Evolutionary conservation across 2,329 filamentous ascomycete species (phyloP), one percentile per base, ranked within the genome.

Genomic region (Fusarium stilboides): DNA sequence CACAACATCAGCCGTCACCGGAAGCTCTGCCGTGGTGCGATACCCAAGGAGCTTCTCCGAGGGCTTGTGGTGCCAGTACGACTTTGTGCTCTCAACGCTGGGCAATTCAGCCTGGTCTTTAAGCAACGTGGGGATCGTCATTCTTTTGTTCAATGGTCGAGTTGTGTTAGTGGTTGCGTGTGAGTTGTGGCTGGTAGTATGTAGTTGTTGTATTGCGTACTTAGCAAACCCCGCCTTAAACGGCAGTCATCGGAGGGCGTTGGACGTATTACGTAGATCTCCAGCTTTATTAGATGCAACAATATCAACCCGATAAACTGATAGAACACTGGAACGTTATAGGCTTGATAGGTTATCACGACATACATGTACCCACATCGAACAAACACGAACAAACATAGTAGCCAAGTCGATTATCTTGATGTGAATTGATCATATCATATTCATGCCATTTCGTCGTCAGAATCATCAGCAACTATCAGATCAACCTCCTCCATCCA

Each of bases 31-130:
- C 1, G 92, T 94, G 0, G 91, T 90, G 17, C 88, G 86, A 74
- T 94, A 89, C n/a, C 89, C 89, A 0, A 89, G 79, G 7, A 95
- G 84, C 59, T 85, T 83, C 53, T 84, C 74, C 5, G 90, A 92
- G 0, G 91, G 91, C 62, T 91, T 84, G 53, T 83, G 86, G 75
- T 92, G 91, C 92, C 92, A 95, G 82, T 92, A 94, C 0, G 92
- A 92, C 26, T 79, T 76, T 5, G 89, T 91, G 40, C 90, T 87
- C 39, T 86, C 82, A 5, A 83, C 79, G 4, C 87, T 87, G 4
- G 92, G 92, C 20, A 93, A 83, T 49, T 83, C 86, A 1, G 87
- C 80, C 70, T 85, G 83, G 52, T 77, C 77, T 15, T 78, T 70
- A 28, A 69, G 72, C 8, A 78, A 61, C 19, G 68, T 73, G 5